A percentile compares a stretch with the other conserved stretches of the same genome.
Evolutionary conservation across 176 grass and related monocot genomes (phyloP).

Genomic region (Guadua angustifolia): DNA sequence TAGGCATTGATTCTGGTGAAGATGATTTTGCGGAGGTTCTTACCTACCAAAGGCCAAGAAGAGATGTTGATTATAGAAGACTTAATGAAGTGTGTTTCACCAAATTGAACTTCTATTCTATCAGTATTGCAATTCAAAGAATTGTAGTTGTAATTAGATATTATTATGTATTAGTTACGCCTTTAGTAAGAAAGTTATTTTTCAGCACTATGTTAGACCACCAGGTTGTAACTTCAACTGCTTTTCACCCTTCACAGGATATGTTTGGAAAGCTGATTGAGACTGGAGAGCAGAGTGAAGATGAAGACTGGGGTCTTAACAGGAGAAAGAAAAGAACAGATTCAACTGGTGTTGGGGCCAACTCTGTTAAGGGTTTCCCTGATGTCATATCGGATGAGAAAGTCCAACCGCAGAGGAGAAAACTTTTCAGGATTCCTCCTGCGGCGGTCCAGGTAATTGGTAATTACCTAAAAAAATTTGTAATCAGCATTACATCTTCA

Average conservation of each 20-base stretch:
- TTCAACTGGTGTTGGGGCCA: conserved; percentile 40
- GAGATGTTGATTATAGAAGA: conserved; percentile 82
- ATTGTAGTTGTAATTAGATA: conserved; percentile 10
- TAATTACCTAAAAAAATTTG: not conserved
- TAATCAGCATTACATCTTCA: not conserved
- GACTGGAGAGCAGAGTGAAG: conserved; percentile 76
- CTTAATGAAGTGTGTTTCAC: conserved; percentile 80
- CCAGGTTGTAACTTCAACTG: not conserved
- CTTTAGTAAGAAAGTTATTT: conserved; percentile 25
- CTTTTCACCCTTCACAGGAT: conserved; percentile 59
- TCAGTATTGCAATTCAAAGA: conserved; percentile 21
- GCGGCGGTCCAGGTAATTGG: conserved; percentile 67
- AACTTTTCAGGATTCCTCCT: conserved; percentile 85
- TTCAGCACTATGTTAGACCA: conserved; percentile 20
- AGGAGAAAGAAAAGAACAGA: conserved; percentile 66
- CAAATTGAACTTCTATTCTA: conserved; percentile 34
- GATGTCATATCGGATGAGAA: conserved; percentile 51
- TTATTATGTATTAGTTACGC: conserved; percentile 14
- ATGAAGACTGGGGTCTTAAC: conserved; percentile 83
- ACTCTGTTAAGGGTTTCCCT: conserved; percentile 32
- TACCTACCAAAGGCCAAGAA: conserved; percentile 61
- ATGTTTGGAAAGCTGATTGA: conserved; percentile 86
- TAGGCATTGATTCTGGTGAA: conserved; percentile 59
- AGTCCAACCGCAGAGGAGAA: conserved; percentile 49
- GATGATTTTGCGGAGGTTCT: conserved; percentile 54